Percentiles rank a stretch among this genome's conserved stretches.
These are phyloP conservation scores for Dichotomocladium elegans DNA, from an alignment of 371 early-diverging fungal species.

Conservation along the genomic window DNA sequence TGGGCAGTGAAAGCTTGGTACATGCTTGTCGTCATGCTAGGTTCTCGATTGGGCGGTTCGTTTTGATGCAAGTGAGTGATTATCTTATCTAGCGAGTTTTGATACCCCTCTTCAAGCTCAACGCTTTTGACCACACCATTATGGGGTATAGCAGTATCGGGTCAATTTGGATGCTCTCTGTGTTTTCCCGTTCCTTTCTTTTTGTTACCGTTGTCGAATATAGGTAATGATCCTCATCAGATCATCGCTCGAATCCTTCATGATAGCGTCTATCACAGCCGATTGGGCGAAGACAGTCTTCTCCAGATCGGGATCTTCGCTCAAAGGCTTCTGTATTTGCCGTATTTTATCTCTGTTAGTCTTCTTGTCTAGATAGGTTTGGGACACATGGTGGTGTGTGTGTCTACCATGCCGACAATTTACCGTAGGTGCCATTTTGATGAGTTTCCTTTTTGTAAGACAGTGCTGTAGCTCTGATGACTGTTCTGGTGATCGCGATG, in stretches of 20 bases:
- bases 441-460: too few relatives aligned
- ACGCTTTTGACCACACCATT: constrained; percentile 2
- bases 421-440: too few relatives aligned
- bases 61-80: constrained; percentile 6
- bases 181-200: too few relatives aligned
- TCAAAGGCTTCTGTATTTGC: too few relatives aligned
- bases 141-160: neutral
- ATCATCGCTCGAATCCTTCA: constrained; percentile 14
- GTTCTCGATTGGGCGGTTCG: constrained; percentile 2
- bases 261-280: constrained; percentile 4
- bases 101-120: constrained; percentile 26
- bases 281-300: constrained; percentile 23
- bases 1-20: constrained; percentile 9
- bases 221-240: constrained; percentile 9
- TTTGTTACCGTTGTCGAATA: constrained; percentile 17
- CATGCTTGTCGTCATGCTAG: constrained; percentile 1
- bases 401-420: too few relatives aligned
- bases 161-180: neutral
- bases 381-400: too few relatives aligned
- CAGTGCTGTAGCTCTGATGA: too few relatives aligned
- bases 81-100: constrained; percentile 14
- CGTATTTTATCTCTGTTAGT: too few relatives aligned
- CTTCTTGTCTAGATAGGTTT: too few relatives aligned
- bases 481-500: too few relatives aligned
- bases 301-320: constrained; percentile 8